Evolutionary conservation across 805 yeast genomes (phyloP).

Genomic region (Candida ortonii): DNA sequence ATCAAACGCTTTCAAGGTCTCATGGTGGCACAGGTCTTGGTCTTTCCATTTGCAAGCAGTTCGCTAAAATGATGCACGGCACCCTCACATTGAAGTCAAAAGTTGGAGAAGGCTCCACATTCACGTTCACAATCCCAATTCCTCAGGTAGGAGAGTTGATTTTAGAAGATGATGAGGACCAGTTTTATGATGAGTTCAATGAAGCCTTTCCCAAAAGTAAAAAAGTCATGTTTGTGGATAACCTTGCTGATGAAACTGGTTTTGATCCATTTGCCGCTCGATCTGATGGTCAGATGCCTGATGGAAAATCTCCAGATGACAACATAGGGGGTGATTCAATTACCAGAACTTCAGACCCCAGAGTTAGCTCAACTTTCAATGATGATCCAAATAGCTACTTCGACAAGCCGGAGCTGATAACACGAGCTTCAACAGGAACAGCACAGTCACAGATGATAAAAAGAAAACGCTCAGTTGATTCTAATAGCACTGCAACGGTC

Average conservation of each 20-base stretch:
- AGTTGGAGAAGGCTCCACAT: conserved; percentile 81
- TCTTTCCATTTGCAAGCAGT: conserved; percentile 80
- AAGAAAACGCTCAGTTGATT: conserved; percentile 22
- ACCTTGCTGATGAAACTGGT: conserved; percentile 10
- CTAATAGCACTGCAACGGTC: conserved; percentile 11
- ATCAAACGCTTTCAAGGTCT: conserved; percentile 84
- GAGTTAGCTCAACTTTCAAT: conserved; percentile 5
- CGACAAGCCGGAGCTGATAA: conserved; percentile 43
- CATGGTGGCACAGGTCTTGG: conserved; percentile 98
- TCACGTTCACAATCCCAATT: conserved; percentile 75
- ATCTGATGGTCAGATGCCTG: background rate
- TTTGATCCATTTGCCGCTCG: conserved; percentile 2
- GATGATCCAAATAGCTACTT: conserved; percentile 24
- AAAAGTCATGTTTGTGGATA: conserved; percentile 41
- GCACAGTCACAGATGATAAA: conserved; percentile 36
- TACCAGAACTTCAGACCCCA: background rate
- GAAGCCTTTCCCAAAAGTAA: conserved; percentile 49
- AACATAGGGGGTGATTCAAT: background rate
- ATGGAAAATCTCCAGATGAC: background rate
- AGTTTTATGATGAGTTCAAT: conserved; percentile 65
- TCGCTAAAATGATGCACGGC: conserved; percentile 86
- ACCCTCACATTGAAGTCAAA: conserved; percentile 69
- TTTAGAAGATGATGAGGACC: conserved; percentile 30
- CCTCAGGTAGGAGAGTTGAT: conserved; percentile 59
- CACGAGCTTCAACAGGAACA: conserved; percentile 52